Evolutionary conservation across 2,329 filamentous ascomycete species (phyloP), one percentile per base, ranked within the genome.

Genomic region (Curvularia sp.): DNA sequence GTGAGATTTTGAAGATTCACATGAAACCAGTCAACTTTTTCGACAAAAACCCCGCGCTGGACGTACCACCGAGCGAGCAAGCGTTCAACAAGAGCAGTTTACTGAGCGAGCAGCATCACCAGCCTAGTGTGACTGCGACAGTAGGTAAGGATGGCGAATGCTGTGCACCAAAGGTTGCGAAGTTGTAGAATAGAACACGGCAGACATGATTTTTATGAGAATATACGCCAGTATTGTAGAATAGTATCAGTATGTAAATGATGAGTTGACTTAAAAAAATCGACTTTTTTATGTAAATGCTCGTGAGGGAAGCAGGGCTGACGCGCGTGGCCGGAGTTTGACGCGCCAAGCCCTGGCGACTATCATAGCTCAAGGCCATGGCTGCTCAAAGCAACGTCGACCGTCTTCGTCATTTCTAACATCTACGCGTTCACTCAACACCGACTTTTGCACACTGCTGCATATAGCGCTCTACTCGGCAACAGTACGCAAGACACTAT

Each of bases 11-110:
- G 55, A 85, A 83, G 68, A 79, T 87, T n/a, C 78, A 82, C 53
- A 73, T 87, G 60, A 84, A 86, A 63, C 84, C 85, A 0, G 81
- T 84, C 10, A 85, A 87, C 66, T 87, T 87, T 77, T 86, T 86
- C 61, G 77, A 80, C 33, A 82, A 80, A 74, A 87, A 87, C 53
- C 85, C 85, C 2, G 85, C 83, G 18, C 71, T 87, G 5, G 85
- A 86, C 78, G 85, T 87, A 6, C 85, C 85, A 33, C 82, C 81
- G 13, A 79, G 80, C 56, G 79, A 79, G 58, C 82, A 84, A 69
- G 71, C 69, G 26, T 79, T 82, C 58, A 84, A 84, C 58, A 75
- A 79, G 72, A 76, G 73, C 52, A 68, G 50, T 12, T 44, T 77
- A 52, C 52, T 74, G 61, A 75, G 68, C 9, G 75, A 78, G 70